Conservation (phyloP, 179 eudicot genomes). For the Silene coronaria region DNA sequence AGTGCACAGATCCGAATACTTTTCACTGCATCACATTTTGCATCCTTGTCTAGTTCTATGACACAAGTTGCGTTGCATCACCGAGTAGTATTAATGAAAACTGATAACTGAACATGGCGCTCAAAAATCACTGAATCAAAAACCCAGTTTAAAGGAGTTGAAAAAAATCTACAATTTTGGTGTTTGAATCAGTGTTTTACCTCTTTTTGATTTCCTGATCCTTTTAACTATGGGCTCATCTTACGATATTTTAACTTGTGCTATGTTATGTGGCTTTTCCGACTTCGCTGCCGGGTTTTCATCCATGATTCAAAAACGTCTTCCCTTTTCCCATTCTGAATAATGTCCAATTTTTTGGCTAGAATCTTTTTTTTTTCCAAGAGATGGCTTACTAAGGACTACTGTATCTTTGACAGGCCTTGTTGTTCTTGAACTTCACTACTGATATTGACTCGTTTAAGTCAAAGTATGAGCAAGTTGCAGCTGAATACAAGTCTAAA, state of each 20-base stretch:
- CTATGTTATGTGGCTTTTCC: slow-evolving; percentile 3
- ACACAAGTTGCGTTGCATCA: too few relatives aligned
- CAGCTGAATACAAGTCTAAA: slow-evolving; percentile 65
- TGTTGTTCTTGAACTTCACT: slow-evolving; percentile 77
- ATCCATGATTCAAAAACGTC: background rate
- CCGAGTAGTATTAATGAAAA: too few relatives aligned
- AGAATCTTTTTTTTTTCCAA: background rate
- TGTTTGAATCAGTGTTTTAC: too few relatives aligned
- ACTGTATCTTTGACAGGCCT: slow-evolving; percentile 46
- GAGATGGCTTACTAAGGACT: slow-evolving; percentile 14
- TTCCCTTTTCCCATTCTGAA: background rate
- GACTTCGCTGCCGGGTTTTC: background rate
- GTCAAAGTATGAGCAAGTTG: slow-evolving; percentile 67
- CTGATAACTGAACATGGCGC: too few relatives aligned
- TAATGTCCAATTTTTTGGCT: background rate
- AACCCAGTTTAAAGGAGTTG: too few relatives aligned
- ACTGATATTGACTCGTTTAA: slow-evolving; percentile 56
- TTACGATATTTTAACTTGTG: background rate
- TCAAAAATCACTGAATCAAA: too few relatives aligned
- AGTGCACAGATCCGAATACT: too few relatives aligned
- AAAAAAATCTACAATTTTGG: too few relatives aligned
- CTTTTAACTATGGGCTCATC: background rate
- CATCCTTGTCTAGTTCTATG: too few relatives aligned
- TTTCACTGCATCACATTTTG: too few relatives aligned
- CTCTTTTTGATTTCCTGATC: background rate